Percentiles rank a stretch among this genome's conserved stretches.
Evolutionary conservation across 2,329 filamentous ascomycete genomes (phyloP).

Genomic region (Sclerotinia borealis): DNA sequence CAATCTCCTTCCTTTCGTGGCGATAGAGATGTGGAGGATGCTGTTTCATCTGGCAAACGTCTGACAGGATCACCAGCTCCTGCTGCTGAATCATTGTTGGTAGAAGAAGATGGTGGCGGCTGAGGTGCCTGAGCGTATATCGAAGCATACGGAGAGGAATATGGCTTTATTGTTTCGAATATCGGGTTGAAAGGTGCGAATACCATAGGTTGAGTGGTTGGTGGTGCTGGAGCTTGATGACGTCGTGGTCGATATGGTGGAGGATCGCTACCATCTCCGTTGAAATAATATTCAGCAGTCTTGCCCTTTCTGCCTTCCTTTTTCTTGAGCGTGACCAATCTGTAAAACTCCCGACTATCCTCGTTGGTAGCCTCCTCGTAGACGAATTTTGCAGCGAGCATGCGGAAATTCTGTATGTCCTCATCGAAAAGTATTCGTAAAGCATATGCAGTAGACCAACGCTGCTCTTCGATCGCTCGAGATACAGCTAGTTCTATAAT

Average conservation of each 20-base stretch:
- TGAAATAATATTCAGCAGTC: constrained; percentile 48
- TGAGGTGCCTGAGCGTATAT: constrained; percentile 18
- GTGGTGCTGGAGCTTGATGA: constrained; percentile 2
- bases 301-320: constrained; percentile 49
- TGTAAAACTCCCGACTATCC: constrained; percentile 46
- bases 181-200: constrained; percentile 3
- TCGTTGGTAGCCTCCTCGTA: constrained; percentile 46
- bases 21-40: constrained; percentile 14
- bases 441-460: constrained; percentile 58
- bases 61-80: not conserved
- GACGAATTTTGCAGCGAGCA: constrained; percentile 53
- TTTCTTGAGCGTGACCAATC: constrained; percentile 49
- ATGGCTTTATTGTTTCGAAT: constrained; percentile 17
- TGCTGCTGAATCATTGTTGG: not conserved
- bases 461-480: constrained; percentile 49
- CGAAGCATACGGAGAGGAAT: constrained; percentile 17
- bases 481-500: constrained; percentile 54
- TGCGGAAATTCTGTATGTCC: constrained; percentile 44
- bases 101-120: not conserved
- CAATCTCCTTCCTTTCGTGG: constrained; percentile 17
- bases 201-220: not conserved
- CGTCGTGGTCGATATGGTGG: constrained; percentile 15
- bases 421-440: constrained; percentile 56
- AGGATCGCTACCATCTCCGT: constrained; percentile 29
- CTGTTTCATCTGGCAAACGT: not conserved